Evolutionary conservation across 148 eudicot genomes (phyloP).

Genomic region (Mesembryanthemum crystallinum): DNA sequence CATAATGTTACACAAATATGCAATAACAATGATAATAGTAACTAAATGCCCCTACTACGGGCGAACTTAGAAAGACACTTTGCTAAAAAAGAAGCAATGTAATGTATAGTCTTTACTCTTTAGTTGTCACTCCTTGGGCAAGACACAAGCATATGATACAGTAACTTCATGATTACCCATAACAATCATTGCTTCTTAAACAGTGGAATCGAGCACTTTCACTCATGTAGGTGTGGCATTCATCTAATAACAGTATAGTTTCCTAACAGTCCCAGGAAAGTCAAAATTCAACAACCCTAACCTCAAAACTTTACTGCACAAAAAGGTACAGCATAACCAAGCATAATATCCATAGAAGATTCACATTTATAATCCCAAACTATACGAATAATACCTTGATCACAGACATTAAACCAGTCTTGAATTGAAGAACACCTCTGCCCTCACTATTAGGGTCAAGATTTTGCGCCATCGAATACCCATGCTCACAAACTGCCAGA

Average conservation of each 20-base stretch:
- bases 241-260: background rate
- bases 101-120: too few relatives aligned
- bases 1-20: background rate
- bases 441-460: conserved; percentile 98
- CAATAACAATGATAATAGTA: background rate
- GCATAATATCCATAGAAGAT: background rate
- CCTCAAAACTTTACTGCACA: background rate
- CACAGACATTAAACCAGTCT: conserved; percentile 97
- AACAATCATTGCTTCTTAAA: background rate
- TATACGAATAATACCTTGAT: conserved; percentile 61
- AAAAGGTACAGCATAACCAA: background rate
- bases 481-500: conserved; percentile 88
- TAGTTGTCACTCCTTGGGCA: background rate
- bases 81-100: background rate
- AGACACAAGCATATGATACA: conserved; percentile 1
- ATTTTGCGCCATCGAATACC: conserved; percentile 90
- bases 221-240: background rate
- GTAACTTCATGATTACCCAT: background rate
- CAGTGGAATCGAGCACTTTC: background rate
- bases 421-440: conserved; percentile 95
- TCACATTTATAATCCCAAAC: too few relatives aligned
- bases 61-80: background rate
- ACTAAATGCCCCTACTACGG: background rate
- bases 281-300: background rate
- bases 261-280: background rate